A percentile compares a stretch with the other conserved stretches of the same genome.
Evolutionary conservation across 352 stramenopile species (phyloP).

Genomic region (Stramenopiles sp.): DNA sequence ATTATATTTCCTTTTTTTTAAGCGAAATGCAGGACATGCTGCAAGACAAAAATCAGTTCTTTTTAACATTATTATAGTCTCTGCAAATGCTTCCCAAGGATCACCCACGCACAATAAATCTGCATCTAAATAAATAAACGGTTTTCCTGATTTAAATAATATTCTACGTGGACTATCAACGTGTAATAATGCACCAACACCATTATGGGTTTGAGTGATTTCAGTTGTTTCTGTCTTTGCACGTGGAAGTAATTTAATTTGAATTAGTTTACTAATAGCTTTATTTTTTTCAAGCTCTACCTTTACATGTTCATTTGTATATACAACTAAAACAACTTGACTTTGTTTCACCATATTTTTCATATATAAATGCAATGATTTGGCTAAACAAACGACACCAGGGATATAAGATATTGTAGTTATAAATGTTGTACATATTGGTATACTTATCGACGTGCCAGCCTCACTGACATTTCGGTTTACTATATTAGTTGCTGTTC

Average conservation of each 20-base stretch:
- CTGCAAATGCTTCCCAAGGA: neutral
- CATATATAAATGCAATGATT: neutral
- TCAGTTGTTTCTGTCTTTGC: neutral
- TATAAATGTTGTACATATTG: neutral
- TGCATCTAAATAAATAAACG: neutral
- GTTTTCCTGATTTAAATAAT: neutral
- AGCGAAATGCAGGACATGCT: neutral
- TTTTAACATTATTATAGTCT: neutral
- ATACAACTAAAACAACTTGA: neutral
- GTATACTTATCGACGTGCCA: neutral
- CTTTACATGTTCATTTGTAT: neutral
- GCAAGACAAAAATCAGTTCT: neutral
- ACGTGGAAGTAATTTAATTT: neutral
- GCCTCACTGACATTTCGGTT: too few species aligned
- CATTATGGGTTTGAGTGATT: neutral
- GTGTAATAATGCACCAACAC: neutral
- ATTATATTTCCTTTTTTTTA: neutral
- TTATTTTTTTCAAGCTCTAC: neutral
- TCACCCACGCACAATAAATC: neutral
- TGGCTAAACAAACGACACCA: neutral
- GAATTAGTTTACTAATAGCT: neutral
- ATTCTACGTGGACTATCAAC: neutral
- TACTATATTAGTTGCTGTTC: too few species aligned
- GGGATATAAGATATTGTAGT: neutral
- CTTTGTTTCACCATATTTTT: too few species aligned